Evolutionary conservation across 2,329 filamentous ascomycete genomes (phyloP), one percentile per base, ranked within the genome.

Genomic region (Nemania serpens): DNA sequence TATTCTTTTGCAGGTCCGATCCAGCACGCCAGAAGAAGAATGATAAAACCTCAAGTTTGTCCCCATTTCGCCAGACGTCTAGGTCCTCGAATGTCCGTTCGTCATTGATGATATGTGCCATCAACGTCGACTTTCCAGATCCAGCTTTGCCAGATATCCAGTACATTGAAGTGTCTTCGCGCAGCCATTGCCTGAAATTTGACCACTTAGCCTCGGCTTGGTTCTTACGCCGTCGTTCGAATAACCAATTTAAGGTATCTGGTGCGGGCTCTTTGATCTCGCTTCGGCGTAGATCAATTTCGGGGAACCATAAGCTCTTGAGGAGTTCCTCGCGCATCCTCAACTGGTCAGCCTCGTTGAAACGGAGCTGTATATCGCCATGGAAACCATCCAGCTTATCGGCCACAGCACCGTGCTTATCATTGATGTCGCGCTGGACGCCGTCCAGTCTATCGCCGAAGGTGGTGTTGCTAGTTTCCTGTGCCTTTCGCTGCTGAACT

Each of bases 21-120:
- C 61, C 63, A 9, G 63, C 53, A 43, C 61, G 57, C 63, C 63
- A 62, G 25, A 66, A 66, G 61, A 65, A 65, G 58, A 64, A 65
- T 9, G 61, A 59, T 10, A 64, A n/a, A 33, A 59, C 5, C 5
- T n/a, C n/a, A 5, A 65, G 58, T 3, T 45, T 33, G 10, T 46
- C 1, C 3, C 50, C 25, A 22, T 33, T 12, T 10, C 48, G 36
- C 63, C 63, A 65, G 2, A 20, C 9, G 3, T 41, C 5, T 4
- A 64, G 20, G 1, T 51, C 51, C 13, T 59, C 1, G 1, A 15
- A 11, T 36, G 61, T 64, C n/a, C 55, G 50, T 17, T 11, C 0
- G 15, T 63, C 58, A 10, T 56, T 13, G 5, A 61, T 17, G 13
- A 65, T 56, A 17, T 64, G 50, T 20, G 55, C 55, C 61, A 65